A percentile compares a stretch with the other conserved stretches of the same genome.
Conservation (phyloP, 148 eudicot species). For the Amaranthus cruentus region DNA sequence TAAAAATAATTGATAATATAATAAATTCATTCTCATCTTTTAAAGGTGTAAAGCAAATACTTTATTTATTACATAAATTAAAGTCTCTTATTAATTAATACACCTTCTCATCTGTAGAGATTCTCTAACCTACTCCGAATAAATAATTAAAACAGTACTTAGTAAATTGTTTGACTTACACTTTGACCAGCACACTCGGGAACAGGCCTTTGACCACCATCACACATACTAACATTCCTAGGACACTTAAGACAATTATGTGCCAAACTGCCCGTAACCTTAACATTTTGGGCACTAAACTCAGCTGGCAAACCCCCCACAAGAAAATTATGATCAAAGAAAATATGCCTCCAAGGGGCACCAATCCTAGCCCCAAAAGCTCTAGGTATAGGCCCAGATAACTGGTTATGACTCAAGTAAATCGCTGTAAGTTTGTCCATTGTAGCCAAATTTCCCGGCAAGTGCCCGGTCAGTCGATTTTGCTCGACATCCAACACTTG, state of each 20-base stretch:
- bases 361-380: constrained; percentile 45
- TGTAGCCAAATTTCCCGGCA: constrained; percentile 55
- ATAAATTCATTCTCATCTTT: too few relatives aligned
- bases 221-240: constrained; percentile 33
- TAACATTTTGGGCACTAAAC: constrained; percentile 19
- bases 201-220: constrained; percentile 63
- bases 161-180: constrained; percentile 4
- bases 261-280: constrained; percentile 46
- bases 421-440: constrained; percentile 36
- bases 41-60: too few relatives aligned
- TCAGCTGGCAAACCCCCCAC: constrained; percentile 54
- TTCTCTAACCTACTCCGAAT: too few relatives aligned
- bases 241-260: constrained; percentile 69
- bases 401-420: constrained; percentile 49
- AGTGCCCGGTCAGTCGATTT: constrained; percentile 46
- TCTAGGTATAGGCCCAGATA: constrained; percentile 52
- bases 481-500: constrained; percentile 41
- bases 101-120: too few relatives aligned
- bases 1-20: too few relatives aligned
- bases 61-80: too few relatives aligned
- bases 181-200: constrained; percentile 39
- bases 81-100: too few relatives aligned
- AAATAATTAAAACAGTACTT: background rate
- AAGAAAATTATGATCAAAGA: constrained; percentile 55
- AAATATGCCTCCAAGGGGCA: constrained; percentile 46